These are phyloP conservation scores for Ophiostoma populinum DNA, from an alignment of 2,329 filamentous ascomycete species.

Conservation along the genomic window DNA sequence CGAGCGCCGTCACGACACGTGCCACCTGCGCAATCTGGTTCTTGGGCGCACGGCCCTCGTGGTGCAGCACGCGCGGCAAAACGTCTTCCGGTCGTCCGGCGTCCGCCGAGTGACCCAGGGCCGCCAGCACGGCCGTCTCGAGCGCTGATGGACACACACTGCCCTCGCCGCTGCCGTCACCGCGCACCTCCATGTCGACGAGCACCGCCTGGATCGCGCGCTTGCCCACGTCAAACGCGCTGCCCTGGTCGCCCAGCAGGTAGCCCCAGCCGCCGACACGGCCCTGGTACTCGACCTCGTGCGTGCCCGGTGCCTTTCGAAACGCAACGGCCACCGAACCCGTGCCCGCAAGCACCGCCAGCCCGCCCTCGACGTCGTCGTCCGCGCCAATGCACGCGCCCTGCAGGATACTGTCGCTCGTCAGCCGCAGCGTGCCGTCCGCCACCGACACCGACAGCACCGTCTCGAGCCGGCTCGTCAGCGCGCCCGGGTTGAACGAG, in stretches of 20 bases:
- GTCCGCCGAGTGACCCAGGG: neutral
- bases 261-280: conserved; percentile 7
- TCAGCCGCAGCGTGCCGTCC: conserved; percentile 4
- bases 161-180: neutral
- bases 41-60: conserved; percentile 4
- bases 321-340: conserved; percentile 4
- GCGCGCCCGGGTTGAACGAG: conserved; percentile 3
- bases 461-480: conserved; percentile 3
- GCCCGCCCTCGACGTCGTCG: conserved; percentile 1
- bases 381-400: conserved; percentile 4
- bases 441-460: conserved; percentile 1
- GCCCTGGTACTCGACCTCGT: neutral
- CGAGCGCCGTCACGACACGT: conserved; percentile 4
- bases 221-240: conserved; percentile 6
- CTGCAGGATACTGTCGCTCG: conserved; percentile 4
- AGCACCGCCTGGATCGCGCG: conserved; percentile 6
- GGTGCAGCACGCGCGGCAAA: conserved; percentile 5
- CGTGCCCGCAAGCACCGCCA: conserved; percentile 2
- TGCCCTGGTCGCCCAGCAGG: conserved; percentile 5
- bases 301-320: neutral
- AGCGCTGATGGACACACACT: neutral
- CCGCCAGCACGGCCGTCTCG: conserved; percentile 1
- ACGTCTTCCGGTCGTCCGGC: neutral
- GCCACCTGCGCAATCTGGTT: conserved; percentile 5
- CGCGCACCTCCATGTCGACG: conserved; percentile 4